Evolutionary conservation across 2,329 filamentous ascomycete species (phyloP), one percentile per base, ranked within the genome.

Genomic region (Talaromyces verruculosus): DNA sequence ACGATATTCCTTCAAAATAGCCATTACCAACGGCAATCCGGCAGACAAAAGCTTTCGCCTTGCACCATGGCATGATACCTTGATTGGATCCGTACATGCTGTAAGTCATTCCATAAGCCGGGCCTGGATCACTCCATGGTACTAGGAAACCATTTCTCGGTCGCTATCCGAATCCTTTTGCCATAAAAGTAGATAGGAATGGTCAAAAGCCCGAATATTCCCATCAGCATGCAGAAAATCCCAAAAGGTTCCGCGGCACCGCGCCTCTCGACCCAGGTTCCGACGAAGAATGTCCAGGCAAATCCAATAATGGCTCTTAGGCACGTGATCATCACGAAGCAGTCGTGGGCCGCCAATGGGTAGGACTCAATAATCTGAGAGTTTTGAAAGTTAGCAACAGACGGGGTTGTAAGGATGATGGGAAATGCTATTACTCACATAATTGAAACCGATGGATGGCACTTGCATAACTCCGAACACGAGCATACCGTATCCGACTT

Each of bases 261-360:
- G 0, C 70, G 72, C 0, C 73, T 58, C 1, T 74, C 69, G 0
- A 84, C 76, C 84, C 84, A 87, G 3, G 79, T 74, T 2, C 78
- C 78, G 0, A 83, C 80, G 53, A 86, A 85, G 64, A 85, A 85
- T 0, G 82, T 84, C 83, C 84, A 87, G 0, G 82, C 79, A 68
- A 86, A 86, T 0, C 80, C 77, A 8, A 87, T 79, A 5, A 85
- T 72, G 11, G 82, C 78, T 2, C 84, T 77, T 17, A 82, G 72
- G 37, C 81, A 81, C 1, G 83, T 84, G 0, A 86, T 80, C 61
- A 83, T 81, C 13, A 84, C 82, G 68, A 87, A 85, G 69, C 84
- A 85, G 68, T 86, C 84, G 1, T 80, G 80, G 0, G 82, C 80
- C 0, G 84, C 68, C 1, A 76, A 72, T 0, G 76, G 73, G 68